phyloP scores from a whole-genome alignment of 495 filamentous ascomycete species.

The Penicillium arizonense region DNA sequence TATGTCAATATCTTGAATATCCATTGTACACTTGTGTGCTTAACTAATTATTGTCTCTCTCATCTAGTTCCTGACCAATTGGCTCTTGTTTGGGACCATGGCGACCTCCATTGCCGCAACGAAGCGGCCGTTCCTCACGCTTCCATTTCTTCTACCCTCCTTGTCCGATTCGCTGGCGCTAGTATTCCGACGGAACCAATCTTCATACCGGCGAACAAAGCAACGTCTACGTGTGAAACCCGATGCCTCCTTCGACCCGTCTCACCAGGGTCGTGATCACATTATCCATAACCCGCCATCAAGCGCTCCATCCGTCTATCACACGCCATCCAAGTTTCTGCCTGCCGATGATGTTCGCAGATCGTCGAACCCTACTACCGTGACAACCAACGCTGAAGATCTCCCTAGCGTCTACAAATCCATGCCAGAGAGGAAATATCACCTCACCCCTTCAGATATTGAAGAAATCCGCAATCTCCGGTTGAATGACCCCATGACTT shows the following conservation, averaged over 20 bases:
- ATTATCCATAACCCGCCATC: constrained; percentile 96
- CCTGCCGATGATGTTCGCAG: constrained; percentile 74
- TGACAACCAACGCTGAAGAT: constrained; percentile 20
- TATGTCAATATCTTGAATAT: neutral
- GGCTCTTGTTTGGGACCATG: constrained; percentile 17
- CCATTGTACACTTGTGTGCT: neutral
- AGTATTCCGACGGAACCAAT: constrained; percentile 57
- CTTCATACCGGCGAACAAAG: constrained; percentile 66
- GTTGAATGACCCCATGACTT: constrained; percentile 61
- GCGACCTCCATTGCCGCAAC: constrained; percentile 29
- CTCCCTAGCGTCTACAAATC: constrained; percentile 58
- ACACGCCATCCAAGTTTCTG: constrained; percentile 89
- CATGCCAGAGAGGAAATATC: constrained; percentile 64
- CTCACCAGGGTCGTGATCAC: constrained; percentile 50
- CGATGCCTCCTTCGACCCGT: constrained; percentile 64
- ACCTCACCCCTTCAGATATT: constrained; percentile 71
- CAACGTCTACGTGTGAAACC: constrained; percentile 70
- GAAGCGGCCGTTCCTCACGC: constrained; percentile 41
- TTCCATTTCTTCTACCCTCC: constrained; percentile 41
- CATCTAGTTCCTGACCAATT: neutral
- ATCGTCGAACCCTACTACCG: constrained; percentile 39
- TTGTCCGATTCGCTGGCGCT: constrained; percentile 34
- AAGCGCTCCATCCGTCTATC: constrained; percentile 73
- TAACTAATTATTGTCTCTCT: neutral
- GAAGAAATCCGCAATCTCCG: constrained; percentile 76